These are phyloP conservation scores for Micromonas commoda DNA, from an alignment of 139 green algal species.

Conservation along the genomic window DNA sequence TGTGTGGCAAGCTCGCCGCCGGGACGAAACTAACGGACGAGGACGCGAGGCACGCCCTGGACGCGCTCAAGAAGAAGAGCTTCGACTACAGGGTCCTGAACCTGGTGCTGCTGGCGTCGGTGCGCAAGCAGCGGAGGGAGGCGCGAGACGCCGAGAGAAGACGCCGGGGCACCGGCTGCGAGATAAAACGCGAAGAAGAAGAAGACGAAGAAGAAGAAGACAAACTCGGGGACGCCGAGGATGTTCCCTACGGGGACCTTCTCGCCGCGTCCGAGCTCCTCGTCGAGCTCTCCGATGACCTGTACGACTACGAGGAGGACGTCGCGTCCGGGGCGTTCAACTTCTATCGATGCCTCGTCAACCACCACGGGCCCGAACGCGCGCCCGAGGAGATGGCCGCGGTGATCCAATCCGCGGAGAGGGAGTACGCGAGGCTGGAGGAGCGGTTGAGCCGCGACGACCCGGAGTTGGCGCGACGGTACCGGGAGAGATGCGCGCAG, in stretches of 20 bases:
- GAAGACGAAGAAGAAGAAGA: neutral
- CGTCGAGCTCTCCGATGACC: slow-evolving; percentile 34
- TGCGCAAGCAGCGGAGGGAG: neutral
- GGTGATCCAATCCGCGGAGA: slow-evolving; percentile 15
- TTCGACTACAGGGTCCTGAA: slow-evolving; percentile 37
- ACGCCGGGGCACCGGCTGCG: neutral
- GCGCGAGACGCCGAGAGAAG: neutral
- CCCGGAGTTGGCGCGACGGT: slow-evolving; percentile 5
- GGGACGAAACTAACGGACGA: too few species aligned
- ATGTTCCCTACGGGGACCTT: slow-evolving; percentile 32
- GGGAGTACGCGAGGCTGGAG: neutral
- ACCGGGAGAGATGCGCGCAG: neutral
- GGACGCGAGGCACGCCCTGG: neutral
- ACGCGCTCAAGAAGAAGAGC: slow-evolving; percentile 24
- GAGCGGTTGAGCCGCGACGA: neutral
- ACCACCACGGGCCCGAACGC: slow-evolving; percentile 1
- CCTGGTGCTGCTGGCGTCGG: slow-evolving; percentile 17
- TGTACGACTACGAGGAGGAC: slow-evolving; percentile 38
- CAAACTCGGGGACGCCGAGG: neutral
- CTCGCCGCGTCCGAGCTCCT: slow-evolving; percentile 26
- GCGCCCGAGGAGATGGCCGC: slow-evolving; percentile 3
- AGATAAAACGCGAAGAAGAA: neutral
- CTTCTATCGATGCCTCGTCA: slow-evolving; percentile 20
- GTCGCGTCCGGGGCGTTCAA: slow-evolving; percentile 29
- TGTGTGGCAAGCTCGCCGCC: too few species aligned